These are phyloP conservation scores for Clarireedia hainanense DNA, from an alignment of 2,329 filamentous ascomycete species.

Conservation along the genomic window DNA sequence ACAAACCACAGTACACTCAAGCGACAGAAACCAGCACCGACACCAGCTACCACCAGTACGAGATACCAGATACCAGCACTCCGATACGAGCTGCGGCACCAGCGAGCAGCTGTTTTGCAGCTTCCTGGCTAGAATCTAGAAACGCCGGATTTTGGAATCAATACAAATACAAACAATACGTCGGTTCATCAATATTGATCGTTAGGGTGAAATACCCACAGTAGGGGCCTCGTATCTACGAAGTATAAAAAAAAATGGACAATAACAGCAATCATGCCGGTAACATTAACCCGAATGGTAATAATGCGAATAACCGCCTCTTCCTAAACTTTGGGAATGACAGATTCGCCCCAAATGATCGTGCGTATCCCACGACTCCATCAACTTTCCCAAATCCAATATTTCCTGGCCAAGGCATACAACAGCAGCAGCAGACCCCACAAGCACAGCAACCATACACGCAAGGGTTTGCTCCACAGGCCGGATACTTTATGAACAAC, in stretches of 20 bases:
- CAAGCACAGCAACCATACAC: constrained; percentile 36
- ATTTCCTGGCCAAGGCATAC: constrained; percentile 30
- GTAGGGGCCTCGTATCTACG: not conserved
- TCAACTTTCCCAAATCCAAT: constrained; percentile 95
- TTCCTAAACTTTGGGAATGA: constrained; percentile 36
- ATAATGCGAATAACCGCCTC: constrained; percentile 22
- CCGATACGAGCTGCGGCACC: no score
- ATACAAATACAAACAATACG: not conserved
- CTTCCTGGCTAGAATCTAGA: no score
- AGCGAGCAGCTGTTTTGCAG: no score
- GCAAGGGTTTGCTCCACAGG: constrained; percentile 36
- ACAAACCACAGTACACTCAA: no score
- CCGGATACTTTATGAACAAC: constrained; percentile 55
- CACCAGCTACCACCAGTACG: no score
- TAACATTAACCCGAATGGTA: constrained; percentile 10
- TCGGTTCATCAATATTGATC: not conserved
- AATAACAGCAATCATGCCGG: constrained; percentile 9
- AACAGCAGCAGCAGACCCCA: constrained; percentile 30
- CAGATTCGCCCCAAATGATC: constrained; percentile 54
- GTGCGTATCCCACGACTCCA: constrained; percentile 78
- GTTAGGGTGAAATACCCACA: not conserved
- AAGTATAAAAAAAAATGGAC: constrained; percentile 5
- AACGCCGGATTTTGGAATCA: not conserved
- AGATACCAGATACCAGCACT: no score
- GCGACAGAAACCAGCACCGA: no score